Evolutionary conservation across 805 yeast genomes (phyloP).

Genomic region (Torulaspora franciscae): DNA sequence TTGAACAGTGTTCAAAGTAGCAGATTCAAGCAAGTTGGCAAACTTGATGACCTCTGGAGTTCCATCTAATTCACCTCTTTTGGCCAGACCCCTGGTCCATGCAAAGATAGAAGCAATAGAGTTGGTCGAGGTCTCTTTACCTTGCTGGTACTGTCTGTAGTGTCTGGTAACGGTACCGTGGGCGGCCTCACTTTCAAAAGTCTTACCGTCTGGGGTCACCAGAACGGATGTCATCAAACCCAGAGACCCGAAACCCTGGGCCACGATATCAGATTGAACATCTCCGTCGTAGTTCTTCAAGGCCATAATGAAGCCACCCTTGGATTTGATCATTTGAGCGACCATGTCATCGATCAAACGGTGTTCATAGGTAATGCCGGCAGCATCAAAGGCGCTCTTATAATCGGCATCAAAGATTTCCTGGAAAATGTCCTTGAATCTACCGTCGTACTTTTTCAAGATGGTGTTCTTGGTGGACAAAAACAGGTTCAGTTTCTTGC

Average conservation of each 20-base stretch:
- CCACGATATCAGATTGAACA: constrained; percentile 79
- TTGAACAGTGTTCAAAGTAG: constrained; percentile 68
- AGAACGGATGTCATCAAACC: constrained; percentile 82
- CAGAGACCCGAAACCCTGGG: constrained; percentile 81
- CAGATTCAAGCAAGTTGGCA: constrained; percentile 59
- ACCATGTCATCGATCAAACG: constrained; percentile 85
- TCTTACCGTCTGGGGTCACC: constrained; percentile 79
- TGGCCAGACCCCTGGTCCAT: constrained; percentile 79
- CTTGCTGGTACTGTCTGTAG: constrained; percentile 74
- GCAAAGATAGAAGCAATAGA: constrained; percentile 83
- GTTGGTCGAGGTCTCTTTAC: constrained; percentile 78
- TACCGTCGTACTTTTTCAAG: constrained; percentile 75
- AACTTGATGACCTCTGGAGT: constrained; percentile 68
- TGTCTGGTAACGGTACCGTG: constrained; percentile 88
- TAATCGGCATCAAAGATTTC: constrained; percentile 57
- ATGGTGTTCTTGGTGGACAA: constrained; percentile 77
- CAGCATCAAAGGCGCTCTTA: constrained; percentile 50
- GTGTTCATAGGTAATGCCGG: constrained; percentile 70
- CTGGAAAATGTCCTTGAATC: constrained; percentile 76
- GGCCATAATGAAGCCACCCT: constrained; percentile 78
- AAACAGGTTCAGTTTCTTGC: constrained; percentile 58
- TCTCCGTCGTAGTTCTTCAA: constrained; percentile 84
- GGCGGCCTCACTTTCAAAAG: constrained; percentile 84
- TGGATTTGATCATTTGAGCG: constrained; percentile 81
- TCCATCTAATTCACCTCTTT: constrained; percentile 70